Base-by-base conservation (phyloP, 257 asterid genomes). In the Solanum lycopersicoides region DNA sequence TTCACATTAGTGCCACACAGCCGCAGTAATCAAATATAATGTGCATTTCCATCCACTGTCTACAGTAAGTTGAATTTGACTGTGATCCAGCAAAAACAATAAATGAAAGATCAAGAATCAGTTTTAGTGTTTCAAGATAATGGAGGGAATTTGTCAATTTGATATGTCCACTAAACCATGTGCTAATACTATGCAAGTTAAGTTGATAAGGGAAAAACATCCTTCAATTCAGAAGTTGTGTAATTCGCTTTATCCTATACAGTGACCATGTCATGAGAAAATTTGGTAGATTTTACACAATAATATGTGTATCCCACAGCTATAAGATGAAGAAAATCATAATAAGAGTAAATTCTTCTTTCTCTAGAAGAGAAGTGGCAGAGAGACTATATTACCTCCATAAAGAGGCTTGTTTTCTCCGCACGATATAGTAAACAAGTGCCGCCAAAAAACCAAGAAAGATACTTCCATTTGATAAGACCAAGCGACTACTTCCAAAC, bases 391-490 rank as follows among this genome's bases (percentile, higher is more conserved):
- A 86, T 88, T 93, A 96, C 99, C 98, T 94, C 95, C 88, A 92
- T 72, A 95, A 77, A 42, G 88, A 59, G 60, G 93, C 92, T 41
- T 90, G 95, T 87, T 92, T 97, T 92, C 91, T 95, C 94, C 95
- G 88, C 76, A 91, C 82, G 74, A 90, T 14, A 84, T 91, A 90
- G 91, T 87, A 93, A 72, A 92, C 60, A 74, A 93, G 83, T 92
- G 94, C 73, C 45, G 93, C 73, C 82, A 94, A 82, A 85, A 91
- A 90, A 71, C 92, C 93, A 86, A 94, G 86, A 60, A 93, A 89
- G 86, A 95, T 66, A 76, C 93, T 96, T 89, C 95, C 94, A 88
- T 90, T 95, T 77, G 98, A 94, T 85, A 97, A 34, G 47, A 87
- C 89, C 63, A 95, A 79, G 82, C 68, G 91, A 88, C 80, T 65